Base-by-base conservation (phyloP, 768 basidiomycete species). In the Trichaptum fuscoviolaceum region DNA sequence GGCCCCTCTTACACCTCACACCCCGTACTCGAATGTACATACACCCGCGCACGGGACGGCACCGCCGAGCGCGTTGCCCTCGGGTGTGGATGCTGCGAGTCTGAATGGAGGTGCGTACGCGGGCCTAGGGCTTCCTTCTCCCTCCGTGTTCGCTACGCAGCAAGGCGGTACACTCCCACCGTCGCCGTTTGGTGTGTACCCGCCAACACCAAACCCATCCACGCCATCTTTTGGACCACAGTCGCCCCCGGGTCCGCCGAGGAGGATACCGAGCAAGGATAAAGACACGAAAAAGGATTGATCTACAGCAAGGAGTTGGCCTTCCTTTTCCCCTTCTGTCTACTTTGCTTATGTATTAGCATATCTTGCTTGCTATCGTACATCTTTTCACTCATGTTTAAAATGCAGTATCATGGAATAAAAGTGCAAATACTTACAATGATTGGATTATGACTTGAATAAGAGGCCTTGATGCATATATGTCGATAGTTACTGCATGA, bases 201-300 rank as follows among this genome's bases (percentile, higher is more conserved):
- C 42, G 20, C 42, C 42, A 12, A 52, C 42, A 15, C 42, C 42
- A 15, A 52, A 52, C 20, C 42, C 42, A 52, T 12, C 42, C 12
- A 52, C 42, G 42, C 42, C 42, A 6, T 52, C 42, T 4, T 52
- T 52, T 52, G 42, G 42, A 52, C 42, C 42, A 20, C 42, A 52
- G 42, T 52, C 42, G 15, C 42, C 42, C 20, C 30, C 30, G 30
- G 30, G 30, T 30, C 30, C 30, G 8, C 42, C 42, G 42, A 52
- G 42, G 42, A 52, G 42, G 20, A 20, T 20, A 15, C 42, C 42
- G 20, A 52, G 42, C 42, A 52, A 52, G 20, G 42, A 52, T 20
- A 52, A 52, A 20, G 42, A 52, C 42, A 52, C 42, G 42, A 52
- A 52, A 52, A 52, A 52, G 42, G 42, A 52, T 52, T 52, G 42